Evolutionary conservation across 2,329 filamentous ascomycete genomes (phyloP).

Genomic region (Apiospora aurea): DNA sequence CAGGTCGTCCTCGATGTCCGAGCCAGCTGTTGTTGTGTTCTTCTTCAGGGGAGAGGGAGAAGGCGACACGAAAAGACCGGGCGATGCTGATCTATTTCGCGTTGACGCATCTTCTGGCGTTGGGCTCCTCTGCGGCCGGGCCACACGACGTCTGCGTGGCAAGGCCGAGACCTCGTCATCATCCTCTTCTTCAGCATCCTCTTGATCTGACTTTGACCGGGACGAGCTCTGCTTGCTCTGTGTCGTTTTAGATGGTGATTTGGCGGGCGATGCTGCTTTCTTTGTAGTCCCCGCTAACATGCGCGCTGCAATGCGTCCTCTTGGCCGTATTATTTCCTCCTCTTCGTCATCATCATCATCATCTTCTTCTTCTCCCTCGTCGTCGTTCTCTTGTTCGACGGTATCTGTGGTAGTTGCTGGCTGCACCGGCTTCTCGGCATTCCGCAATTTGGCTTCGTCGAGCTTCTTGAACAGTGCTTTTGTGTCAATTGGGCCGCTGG

Average conservation of each 20-base stretch:
- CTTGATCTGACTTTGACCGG: slow-evolving; percentile 14
- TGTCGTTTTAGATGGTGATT: slow-evolving; percentile 22
- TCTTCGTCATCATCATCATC: slow-evolving; percentile 53
- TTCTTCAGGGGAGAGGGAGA: slow-evolving; percentile 45
- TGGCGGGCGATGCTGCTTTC: not conserved
- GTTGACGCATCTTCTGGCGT: slow-evolving; percentile 39
- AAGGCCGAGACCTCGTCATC: slow-evolving; percentile 36
- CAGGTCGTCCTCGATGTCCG: slow-evolving; percentile 55
- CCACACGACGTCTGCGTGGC: slow-evolving; percentile 37
- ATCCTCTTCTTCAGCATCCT: slow-evolving; percentile 36
- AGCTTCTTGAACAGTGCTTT: slow-evolving; percentile 37
- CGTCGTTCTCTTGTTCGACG: slow-evolving; percentile 36
- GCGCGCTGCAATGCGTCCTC: slow-evolving; percentile 44
- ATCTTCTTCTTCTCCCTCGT: slow-evolving; percentile 46
- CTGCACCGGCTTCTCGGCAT: slow-evolving; percentile 30
- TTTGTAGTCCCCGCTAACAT: slow-evolving; percentile 34
- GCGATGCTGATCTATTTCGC: slow-evolving; percentile 47
- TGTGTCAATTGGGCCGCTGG: slow-evolving; percentile 33
- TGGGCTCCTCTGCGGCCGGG: slow-evolving; percentile 34
- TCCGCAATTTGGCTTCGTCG: slow-evolving; percentile 30
- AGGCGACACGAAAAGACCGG: slow-evolving; percentile 66
- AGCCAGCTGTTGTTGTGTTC: slow-evolving; percentile 42
- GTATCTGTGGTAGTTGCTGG: slow-evolving; percentile 24
- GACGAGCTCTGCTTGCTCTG: slow-evolving; percentile 11
- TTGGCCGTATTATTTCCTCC: slow-evolving; percentile 50